Evolutionary conservation across 306 rosid species (phyloP).

Genomic region (Lathyrus sativus): DNA sequence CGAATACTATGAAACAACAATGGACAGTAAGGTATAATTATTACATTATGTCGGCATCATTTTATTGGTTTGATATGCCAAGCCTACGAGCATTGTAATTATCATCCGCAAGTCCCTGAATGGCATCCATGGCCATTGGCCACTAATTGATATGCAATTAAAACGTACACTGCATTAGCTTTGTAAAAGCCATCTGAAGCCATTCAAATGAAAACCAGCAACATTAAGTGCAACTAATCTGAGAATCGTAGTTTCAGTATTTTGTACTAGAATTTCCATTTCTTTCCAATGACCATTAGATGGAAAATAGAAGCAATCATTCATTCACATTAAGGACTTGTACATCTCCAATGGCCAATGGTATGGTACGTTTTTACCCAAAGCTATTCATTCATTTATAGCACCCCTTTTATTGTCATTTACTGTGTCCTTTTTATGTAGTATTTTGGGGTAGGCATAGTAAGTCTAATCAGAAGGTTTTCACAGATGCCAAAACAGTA

Average conservation of each 20-base stretch:
- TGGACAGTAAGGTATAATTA: not conserved
- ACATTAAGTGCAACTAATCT: not conserved
- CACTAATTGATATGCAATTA: not conserved
- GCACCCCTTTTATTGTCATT: conserved; percentile 26
- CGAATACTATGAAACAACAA: conserved; percentile 12
- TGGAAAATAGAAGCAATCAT: not conserved
- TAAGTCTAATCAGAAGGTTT: not conserved
- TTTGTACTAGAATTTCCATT: not conserved
- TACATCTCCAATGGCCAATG: no score
- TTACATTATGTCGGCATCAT: not conserved
- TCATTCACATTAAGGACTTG: not conserved
- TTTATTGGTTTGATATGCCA: not conserved
- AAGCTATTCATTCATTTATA: not conserved
- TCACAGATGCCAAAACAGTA: not conserved
- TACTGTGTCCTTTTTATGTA: not conserved
- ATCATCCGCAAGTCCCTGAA: not conserved
- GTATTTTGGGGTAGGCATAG: not conserved
- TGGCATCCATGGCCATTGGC: not conserved
- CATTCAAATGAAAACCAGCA: conserved; percentile 9
- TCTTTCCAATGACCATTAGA: not conserved
- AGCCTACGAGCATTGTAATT: not conserved
- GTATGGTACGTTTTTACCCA: not conserved
- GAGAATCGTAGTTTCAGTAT: not conserved
- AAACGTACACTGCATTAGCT: not conserved
- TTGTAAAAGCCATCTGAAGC: not conserved